These are phyloP conservation scores for Rhodamnia argentea DNA, from an alignment of 345 rosid genomes.

Conservation along the genomic window DNA sequence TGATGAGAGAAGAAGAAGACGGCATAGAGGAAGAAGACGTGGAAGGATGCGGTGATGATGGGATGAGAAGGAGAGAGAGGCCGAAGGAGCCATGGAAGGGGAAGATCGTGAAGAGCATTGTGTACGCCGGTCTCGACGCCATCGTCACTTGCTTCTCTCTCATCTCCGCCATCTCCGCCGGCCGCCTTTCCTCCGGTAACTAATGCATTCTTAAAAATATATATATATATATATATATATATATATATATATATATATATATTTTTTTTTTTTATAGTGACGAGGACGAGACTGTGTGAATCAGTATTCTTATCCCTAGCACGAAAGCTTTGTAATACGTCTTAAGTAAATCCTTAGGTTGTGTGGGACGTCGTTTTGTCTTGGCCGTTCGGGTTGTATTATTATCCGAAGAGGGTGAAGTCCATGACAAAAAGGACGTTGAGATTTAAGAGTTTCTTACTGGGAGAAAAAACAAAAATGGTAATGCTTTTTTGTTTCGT, in stretches of 20 bases:
- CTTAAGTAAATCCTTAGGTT: neutral
- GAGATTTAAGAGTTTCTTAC: too few relatives aligned
- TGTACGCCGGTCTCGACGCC: conserved; percentile 31
- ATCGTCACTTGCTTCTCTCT: conserved; percentile 31
- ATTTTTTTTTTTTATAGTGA: too few relatives aligned
- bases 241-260: too few relatives aligned
- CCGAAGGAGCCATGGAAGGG: conserved; percentile 28
- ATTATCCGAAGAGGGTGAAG: neutral
- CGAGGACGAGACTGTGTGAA: neutral
- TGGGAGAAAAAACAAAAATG: too few relatives aligned
- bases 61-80: neutral
- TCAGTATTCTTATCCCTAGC: neutral
- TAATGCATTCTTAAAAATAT: neutral
- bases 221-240: too few relatives aligned
- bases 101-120: conserved; percentile 23
- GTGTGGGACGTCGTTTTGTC: neutral
- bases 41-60: neutral
- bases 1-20: neutral
- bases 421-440: too few relatives aligned
- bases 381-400: neutral
- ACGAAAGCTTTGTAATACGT: neutral
- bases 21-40: neutral
- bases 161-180: conserved; percentile 34
- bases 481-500: too few relatives aligned
- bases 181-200: conserved; percentile 21